Base-by-base conservation (phyloP, 2,329 filamentous ascomycete species). In the Aotearoamyces nothofagi region DNA sequence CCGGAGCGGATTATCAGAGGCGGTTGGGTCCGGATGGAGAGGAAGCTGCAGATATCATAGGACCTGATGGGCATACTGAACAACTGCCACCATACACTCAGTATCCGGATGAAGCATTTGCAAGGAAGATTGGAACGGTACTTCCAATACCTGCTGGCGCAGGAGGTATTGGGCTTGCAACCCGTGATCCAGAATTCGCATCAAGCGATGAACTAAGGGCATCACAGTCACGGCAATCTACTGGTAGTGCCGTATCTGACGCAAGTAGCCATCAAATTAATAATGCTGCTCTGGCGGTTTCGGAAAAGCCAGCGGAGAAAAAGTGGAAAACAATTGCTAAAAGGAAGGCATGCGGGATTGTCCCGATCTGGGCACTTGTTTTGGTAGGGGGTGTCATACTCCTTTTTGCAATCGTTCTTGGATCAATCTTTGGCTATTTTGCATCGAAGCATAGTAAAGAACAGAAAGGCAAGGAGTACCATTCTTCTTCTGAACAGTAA, bases 51-150 rank as follows among this genome's bases (percentile, higher is more conserved):
- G 84, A 86, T 48, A 70, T 94, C 30, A 77, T 94, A 29, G 84
- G 84, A 2, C 80, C 79, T 1, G 73, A 92, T 44, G 86, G 86
- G 1, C 84, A 94, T 47, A 77, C 79, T 2, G 87, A 96, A 52
- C 82, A 92, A 50, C 58, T 94, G 11, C 87, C 87, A 9, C 87
- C 87, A 1, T 96, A 96, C 48, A 81, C 82, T 9, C 67, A 83
- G 49, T 94, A 92, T 52, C 82, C 86, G 3, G 80, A 92, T 29
- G 78, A 82, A 32, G 60, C 60, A 1, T 75, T 55, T 52, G 66
- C 47, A 47, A 67, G 51, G 60, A 83, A 67, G 44, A 51, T 56
- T 27, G 40, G 50, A 11, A 47, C 51, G 12, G 39, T 46, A n/a
- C 42, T 40, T 27, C 33, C 41, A 24, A 26, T 42, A 13, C 27